Base-by-base conservation (phyloP, 2,329 filamentous ascomycete species). In the Elsinoe batatas region DNA sequence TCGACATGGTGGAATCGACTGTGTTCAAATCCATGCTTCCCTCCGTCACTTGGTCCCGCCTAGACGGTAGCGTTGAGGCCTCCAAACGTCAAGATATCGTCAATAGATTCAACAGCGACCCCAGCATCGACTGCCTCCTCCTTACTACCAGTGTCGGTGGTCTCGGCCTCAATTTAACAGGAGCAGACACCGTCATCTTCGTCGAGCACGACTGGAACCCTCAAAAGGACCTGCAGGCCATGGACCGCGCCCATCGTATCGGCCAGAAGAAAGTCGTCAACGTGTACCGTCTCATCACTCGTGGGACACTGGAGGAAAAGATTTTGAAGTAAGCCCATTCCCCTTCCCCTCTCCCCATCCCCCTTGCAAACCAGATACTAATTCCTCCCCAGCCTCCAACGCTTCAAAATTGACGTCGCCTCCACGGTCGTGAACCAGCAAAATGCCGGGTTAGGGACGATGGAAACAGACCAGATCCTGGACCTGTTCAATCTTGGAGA, bases 241-340 rank as follows among this genome's bases (percentile, higher is more conserved):
- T 98, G 93, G 93, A 98, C 68, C 89, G 93, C 58, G 93, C 93
- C 7, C 93, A 98, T 76, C 85, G 93, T 63, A 97, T 98, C 64
- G 93, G 93, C 1, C 93, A 98, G 75, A 98, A 98, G 82, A 98
- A 97, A 80, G 93, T 97, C 36, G 93, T 98, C 63, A 98, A 98
- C 67, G 93, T 98, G 13, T 98, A 98, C 72, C 89, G 93, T 20
- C 79, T 98, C 61, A 93, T 98, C 65, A 98, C 93, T 5, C 82
- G 93, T 62, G 93, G 93, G 60, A 98, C 94, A 1, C 74, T 98
- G 49, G 93, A 98, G 71, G 93, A 98, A 76, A 98, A 98, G 81
- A 98, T 98, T 67, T 76, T 98, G 65, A 85, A 79, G 81, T 84
- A 76, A 67, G 79, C 7, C 10, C 56, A 12, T 56, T 15, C 32